A percentile compares a stretch with the other conserved stretches of the same genome.
Evolutionary conservation across 2,329 filamentous ascomycete genomes (phyloP).

Genomic region (Verticillium nonalfalfae): DNA sequence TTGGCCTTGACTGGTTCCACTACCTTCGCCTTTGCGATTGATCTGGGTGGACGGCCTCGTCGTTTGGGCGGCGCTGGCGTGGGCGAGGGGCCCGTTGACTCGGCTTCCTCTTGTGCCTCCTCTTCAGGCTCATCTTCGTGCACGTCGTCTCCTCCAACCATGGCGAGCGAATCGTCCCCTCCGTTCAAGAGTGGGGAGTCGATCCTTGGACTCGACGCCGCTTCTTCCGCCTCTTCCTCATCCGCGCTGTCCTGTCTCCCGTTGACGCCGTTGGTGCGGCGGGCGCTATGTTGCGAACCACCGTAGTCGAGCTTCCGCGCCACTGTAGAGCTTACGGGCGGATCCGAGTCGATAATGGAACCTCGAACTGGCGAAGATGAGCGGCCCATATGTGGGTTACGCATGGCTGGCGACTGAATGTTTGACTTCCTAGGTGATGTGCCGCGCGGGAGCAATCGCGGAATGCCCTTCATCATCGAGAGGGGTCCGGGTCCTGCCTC

Average conservation of each 20-base stretch:
- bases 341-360: conserved; percentile 20
- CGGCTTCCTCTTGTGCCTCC: conserved; percentile 11
- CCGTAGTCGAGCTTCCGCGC: conserved; percentile 50
- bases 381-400: conserved; percentile 51
- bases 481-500: conserved; percentile 47
- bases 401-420: conserved; percentile 53
- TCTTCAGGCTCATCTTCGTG: conserved; percentile 20
- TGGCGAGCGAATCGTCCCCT: conserved; percentile 34
- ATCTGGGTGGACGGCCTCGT: neutral
- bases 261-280: conserved; percentile 11
- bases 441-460: conserved; percentile 9
- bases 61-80: neutral
- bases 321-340: conserved; percentile 30
- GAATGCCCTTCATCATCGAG: conserved; percentile 42
- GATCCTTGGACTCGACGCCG: conserved; percentile 11
- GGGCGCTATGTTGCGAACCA: conserved; percentile 13
- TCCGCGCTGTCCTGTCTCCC: conserved; percentile 15
- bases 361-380: conserved; percentile 42
- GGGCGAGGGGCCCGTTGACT: neutral
- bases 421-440: conserved; percentile 58
- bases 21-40: neutral
- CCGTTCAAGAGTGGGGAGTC: conserved; percentile 18
- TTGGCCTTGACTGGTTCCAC: neutral
- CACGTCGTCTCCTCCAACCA: conserved; percentile 25
- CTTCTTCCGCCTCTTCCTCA: conserved; percentile 15